Evolutionary conservation across 768 basidiomycete genomes (phyloP).

Genomic region (Termitomyces sp.): DNA sequence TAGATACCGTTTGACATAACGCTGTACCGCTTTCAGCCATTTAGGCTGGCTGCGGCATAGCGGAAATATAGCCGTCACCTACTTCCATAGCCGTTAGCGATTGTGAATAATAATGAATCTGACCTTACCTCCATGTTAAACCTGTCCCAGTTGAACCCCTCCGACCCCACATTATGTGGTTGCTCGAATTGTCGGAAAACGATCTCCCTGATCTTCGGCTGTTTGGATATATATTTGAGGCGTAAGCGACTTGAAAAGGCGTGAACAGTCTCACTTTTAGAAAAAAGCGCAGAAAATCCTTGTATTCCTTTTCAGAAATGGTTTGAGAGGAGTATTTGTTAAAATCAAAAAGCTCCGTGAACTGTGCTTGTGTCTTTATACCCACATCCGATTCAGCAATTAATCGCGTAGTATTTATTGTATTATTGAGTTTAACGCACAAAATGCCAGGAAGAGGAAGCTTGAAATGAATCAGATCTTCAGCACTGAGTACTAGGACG

Average conservation of each 20-base stretch:
- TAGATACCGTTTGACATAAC: neutral
- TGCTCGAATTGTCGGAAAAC: neutral
- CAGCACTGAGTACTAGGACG: neutral
- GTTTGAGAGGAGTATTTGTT: neutral
- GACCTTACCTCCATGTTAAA: neutral
- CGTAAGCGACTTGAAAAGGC: too few species aligned
- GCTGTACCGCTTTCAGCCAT: neutral
- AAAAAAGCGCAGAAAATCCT: neutral
- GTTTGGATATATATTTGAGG: neutral
- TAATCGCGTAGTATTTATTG: neutral
- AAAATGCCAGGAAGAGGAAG: neutral
- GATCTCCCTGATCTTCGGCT: neutral
- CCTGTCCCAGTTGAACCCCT: neutral
- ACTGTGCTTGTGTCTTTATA: neutral
- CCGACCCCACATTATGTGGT: neutral
- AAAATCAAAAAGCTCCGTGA: neutral
- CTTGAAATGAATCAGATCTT: neutral
- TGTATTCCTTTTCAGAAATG: neutral
- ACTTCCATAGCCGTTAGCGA: too few species aligned
- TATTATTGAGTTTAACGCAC: neutral
- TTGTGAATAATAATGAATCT: too few species aligned
- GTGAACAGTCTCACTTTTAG: neutral
- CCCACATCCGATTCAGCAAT: neutral
- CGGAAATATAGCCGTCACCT: neutral
- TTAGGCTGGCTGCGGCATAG: neutral